phyloP scores from a whole-genome alignment of 2,329 filamentous ascomycete genomes.

The Phyllosticta ampelicida region DNA sequence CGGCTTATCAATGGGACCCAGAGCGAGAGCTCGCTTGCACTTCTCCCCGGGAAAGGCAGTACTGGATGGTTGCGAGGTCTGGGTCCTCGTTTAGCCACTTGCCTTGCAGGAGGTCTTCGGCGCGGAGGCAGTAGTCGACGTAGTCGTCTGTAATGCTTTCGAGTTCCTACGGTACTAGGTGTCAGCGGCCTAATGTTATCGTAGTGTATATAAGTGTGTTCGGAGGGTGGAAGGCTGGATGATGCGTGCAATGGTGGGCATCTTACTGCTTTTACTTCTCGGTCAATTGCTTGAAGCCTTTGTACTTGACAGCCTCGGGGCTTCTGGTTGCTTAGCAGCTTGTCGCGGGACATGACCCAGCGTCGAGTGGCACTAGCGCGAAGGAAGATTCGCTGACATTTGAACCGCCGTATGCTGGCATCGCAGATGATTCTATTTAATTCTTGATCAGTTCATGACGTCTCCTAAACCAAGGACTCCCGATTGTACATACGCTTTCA shows the following conservation, averaged over 20 bases:
- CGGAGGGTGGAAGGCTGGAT: slow-evolving; percentile 7
- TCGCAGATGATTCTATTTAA: slow-evolving; percentile 47
- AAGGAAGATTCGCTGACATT: slow-evolving; percentile 51
- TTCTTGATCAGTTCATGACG: not conserved
- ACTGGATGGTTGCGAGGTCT: slow-evolving; percentile 40
- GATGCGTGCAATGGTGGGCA: not conserved
- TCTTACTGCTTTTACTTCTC: slow-evolving; percentile 39
- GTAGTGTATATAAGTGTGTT: not conserved
- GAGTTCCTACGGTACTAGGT: slow-evolving; percentile 38
- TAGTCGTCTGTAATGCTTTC: slow-evolving; percentile 45
- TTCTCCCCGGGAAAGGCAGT: not conserved
- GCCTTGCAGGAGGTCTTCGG: slow-evolving; percentile 44
- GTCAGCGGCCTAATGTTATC: not conserved
- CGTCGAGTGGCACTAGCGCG: slow-evolving; percentile 46
- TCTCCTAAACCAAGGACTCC: not conserved
- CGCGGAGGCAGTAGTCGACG: slow-evolving; percentile 44
- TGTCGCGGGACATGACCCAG: slow-evolving; percentile 46
- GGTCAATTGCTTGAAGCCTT: slow-evolving; percentile 37
- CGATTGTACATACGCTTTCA: slow-evolving; percentile 39
- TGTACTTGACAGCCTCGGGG: not conserved
- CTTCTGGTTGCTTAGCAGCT: slow-evolving; percentile 36
- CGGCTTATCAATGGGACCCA: not conserved
- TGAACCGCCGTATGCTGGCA: slow-evolving; percentile 48
- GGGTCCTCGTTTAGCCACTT: slow-evolving; percentile 55
- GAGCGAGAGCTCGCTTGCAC: not conserved